These are phyloP conservation scores for Termitomyces sp. DNA, from an alignment of 768 basidiomycete genomes.

Conservation along the genomic window DNA sequence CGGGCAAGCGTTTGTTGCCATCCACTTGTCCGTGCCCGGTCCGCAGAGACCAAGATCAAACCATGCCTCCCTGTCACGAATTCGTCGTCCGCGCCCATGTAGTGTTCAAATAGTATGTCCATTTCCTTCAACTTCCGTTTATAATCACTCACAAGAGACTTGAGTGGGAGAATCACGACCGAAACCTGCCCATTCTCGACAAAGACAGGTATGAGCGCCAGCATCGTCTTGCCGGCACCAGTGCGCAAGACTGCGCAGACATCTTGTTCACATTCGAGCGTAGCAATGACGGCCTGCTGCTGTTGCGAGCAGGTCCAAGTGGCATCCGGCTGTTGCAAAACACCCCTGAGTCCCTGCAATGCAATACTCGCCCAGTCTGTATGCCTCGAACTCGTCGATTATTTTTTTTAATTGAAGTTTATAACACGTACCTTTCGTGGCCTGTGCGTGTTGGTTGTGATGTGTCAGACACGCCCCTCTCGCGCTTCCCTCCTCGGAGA, in stretches of 20 bases:
- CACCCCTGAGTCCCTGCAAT: neutral
- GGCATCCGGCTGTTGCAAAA: neutral
- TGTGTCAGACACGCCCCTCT: too few species aligned
- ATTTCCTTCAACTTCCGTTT: neutral
- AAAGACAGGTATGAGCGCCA: neutral
- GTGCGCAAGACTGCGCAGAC: neutral
- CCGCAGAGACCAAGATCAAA: neutral
- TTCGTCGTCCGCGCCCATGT: neutral
- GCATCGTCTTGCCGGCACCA: neutral
- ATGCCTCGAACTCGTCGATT: too few species aligned
- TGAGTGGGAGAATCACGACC: neutral
- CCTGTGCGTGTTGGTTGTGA: too few species aligned
- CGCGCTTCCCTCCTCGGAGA: too few species aligned
- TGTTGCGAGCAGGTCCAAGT: neutral
- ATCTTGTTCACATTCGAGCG: neutral
- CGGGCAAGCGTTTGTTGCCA: neutral
- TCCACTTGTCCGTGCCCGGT: neutral
- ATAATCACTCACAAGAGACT: neutral
- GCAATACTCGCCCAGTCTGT: too few species aligned
- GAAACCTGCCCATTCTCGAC: neutral
- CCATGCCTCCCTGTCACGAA: too few species aligned
- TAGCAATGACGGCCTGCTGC: neutral
- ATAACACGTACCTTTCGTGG: too few species aligned
- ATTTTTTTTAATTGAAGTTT: too few species aligned
- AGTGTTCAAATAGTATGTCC: neutral